A percentile compares a stretch with the other conserved stretches of the same genome.
These are phyloP conservation scores for Aeminium ludgeri DNA, from an alignment of 495 filamentous ascomycete species.

Conservation along the genomic window DNA sequence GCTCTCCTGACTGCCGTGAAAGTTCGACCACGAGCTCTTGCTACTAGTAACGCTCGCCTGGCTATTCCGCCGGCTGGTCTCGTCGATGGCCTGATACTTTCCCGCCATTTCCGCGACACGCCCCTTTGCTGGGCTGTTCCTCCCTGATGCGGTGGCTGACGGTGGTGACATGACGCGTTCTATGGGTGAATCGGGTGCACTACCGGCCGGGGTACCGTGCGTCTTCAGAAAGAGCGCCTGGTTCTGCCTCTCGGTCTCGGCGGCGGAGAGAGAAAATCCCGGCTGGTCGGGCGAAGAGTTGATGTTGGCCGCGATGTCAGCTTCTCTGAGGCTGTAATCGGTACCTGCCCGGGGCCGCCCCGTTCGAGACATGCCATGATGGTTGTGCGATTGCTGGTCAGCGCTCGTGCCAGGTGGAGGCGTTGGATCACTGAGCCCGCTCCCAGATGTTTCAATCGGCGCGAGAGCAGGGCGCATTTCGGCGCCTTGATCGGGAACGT, in stretches of 20 bases:
- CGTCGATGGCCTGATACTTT: constrained; percentile 27
- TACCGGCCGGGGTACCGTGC: background rate
- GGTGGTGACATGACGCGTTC: too few species aligned
- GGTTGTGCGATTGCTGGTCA: background rate
- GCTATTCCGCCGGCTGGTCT: constrained; percentile 22
- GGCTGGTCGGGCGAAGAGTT: constrained; percentile 8
- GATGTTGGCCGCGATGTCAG: constrained; percentile 13
- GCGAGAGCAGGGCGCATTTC: constrained; percentile 3
- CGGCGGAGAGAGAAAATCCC: background rate
- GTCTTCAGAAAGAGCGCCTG: constrained; percentile 10
- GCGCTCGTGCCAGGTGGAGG: too few species aligned
- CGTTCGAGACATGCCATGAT: background rate
- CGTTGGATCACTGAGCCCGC: constrained; percentile 1
- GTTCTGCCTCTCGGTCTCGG: background rate
- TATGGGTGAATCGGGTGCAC: background rate
- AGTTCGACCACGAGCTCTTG: constrained; percentile 22
- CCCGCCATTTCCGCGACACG: constrained; percentile 33
- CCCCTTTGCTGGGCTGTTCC: constrained; percentile 25
- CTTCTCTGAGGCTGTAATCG: constrained; percentile 15
- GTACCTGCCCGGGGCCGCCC: constrained; percentile 3
- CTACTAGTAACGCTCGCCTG: constrained; percentile 19
- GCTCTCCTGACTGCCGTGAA: constrained; percentile 18
- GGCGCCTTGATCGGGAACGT: constrained; percentile 4
- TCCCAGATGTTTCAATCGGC: constrained; percentile 5
- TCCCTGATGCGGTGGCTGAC: too few species aligned